Base-by-base conservation (phyloP, 768 basidiomycete genomes). In the Austroboletus eburneus region DNA sequence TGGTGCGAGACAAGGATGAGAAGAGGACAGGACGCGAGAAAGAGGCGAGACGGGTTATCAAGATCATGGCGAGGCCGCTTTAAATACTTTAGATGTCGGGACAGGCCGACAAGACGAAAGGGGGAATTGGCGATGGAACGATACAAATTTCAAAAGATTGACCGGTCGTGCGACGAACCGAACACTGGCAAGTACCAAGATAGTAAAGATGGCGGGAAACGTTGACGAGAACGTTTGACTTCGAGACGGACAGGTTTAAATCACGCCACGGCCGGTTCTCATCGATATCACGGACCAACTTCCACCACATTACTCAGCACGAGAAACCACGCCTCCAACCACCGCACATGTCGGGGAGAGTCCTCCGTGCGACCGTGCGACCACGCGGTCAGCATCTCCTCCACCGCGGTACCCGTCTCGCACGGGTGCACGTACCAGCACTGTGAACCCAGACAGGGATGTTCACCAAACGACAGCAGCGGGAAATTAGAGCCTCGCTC, bases 391-490 rank as follows among this genome's bases (percentile, higher is more conserved):
- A 91, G 61, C 18, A 95, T 68, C 65, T 94, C 91, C 20, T 70
- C 68, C 2, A 95, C 78, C 1, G 81, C 78, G 27, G 64, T 65
- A 9, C 74, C 73, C 4, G 83, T 87, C 62, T 88, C 82, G 62
- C 92, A 95, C 9, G 92, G 92, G 62, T 95, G 92, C 32, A 95
- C 70, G 58, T 83, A 90, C 90, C 90, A 95, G 45, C 80, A 83
- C 9, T 84, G 82, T 3, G 70, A 79, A 18, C 81, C 84, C 24
- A 87, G 72, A 5, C 75, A 80, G 0, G 91, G 92, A 57, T 94
- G 92, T 47, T 95, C 92, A 9, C 87, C 87, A 56, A 91, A 89
- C 12, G 91, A 88, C 9, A 95, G 67, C 18, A 93, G 64, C 9
- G 92, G 88, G 57, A 91, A 86, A 5, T 78, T 64, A 2, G 78